Evolutionary conservation across 768 basidiomycete genomes (phyloP), one percentile per base, ranked within the genome.

Genomic region (Lentinula edodes): DNA sequence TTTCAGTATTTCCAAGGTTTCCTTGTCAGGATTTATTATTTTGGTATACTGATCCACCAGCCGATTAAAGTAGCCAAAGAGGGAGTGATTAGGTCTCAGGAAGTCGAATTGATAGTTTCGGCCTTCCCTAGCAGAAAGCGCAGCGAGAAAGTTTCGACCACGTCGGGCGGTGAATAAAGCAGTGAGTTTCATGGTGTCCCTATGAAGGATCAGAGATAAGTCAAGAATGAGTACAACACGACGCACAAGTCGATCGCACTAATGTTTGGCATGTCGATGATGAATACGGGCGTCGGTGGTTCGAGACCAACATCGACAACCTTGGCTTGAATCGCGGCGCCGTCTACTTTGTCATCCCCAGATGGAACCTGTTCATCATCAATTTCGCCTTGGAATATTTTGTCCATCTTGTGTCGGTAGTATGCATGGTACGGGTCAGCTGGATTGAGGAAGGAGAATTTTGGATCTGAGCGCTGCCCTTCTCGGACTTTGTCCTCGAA

Each of bases 71-170:
- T 92, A 95, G 45, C 91, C 89, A 69, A 95, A 98, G 38, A 99
- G 86, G 6, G 96, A 97, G 72, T 98, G 96, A 1, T 88, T 93
- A 9, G 96, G 97, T 46, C 94, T 85, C 54, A 99, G 81, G 72
- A 99, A 99, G 71, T 98, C 97, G 70, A 99, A 99, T 69, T 98
- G 95, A 71, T 92, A 95, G 74, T 98, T 98, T 48, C 92, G 87
- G 8, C 93, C 93, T 76, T 99, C 97, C 42, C 88, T 85, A 28
- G 86, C 80, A 6, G 95, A 94, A 28, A 99, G 85, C 4, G 87
- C 82, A 7, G 87, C 85, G 12, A 98, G 84, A 75, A 98, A 99
- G 43, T 80, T 79, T 52, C 90, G 87, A 2, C 97, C 97, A 50
- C 93, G 85, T 10, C 91, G 88, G 38, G 97, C 97, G 32, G 95